Evolutionary conservation across 106 monocot genomes (phyloP).

Genomic region (Amphibolis antarctica): DNA sequence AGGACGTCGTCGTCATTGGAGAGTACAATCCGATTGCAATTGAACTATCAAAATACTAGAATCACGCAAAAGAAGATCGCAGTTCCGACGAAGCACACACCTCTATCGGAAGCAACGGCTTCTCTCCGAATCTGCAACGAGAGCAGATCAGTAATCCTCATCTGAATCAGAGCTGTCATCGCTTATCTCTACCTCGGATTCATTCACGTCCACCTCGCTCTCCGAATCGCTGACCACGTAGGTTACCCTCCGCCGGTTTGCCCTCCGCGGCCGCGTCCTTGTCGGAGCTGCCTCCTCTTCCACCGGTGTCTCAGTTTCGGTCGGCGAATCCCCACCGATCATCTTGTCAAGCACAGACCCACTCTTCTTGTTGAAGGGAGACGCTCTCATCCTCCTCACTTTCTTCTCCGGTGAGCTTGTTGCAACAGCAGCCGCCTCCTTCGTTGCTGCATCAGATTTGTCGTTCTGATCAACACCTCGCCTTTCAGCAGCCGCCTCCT

Average conservation of each 20-base stretch:
- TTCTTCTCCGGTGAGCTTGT: conserved; percentile 65
- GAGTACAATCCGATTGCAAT: too few relatives aligned
- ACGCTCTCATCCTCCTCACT: conserved; percentile 74
- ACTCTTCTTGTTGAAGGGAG: conserved; percentile 96
- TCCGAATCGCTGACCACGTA: conserved; percentile 24
- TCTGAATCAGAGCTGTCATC: conserved; percentile 46
- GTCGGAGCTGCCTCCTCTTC: conserved; percentile 4
- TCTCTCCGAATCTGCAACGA: too few relatives aligned
- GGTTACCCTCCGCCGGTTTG: conserved; percentile 7
- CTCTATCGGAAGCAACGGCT: too few relatives aligned
- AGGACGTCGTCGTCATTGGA: too few relatives aligned
- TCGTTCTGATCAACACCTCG: conserved; percentile 8
- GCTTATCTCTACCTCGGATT: background rate
- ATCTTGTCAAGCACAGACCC: conserved; percentile 12
- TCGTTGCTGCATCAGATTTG: conserved; percentile 21
- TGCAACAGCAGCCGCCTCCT: conserved; percentile 19
- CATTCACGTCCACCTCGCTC: conserved; percentile 8
- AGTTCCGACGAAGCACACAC: too few relatives aligned
- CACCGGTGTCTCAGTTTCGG: background rate
- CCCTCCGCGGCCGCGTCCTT: conserved; percentile 27
- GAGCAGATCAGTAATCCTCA: conserved; percentile 13
- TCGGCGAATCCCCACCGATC: background rate
- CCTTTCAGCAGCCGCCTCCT: conserved; percentile 13
- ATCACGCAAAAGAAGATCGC: too few relatives aligned
- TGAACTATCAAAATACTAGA: too few relatives aligned